phyloP scores from a whole-genome alignment of 805 yeast species.

The Tetrapisispora iriomotensis region DNA sequence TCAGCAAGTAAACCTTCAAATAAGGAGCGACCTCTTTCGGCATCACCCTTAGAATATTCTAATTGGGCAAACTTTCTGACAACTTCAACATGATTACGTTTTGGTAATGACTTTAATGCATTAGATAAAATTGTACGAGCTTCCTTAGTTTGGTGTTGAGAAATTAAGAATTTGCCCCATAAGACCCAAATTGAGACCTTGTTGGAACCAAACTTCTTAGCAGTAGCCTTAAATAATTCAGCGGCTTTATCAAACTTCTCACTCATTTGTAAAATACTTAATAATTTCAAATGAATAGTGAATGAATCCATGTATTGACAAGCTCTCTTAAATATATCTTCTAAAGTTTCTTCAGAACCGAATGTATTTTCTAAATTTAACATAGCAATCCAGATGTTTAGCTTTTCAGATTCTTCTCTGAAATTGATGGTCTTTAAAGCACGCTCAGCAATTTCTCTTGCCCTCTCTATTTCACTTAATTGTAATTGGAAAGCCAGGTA shows the following conservation, averaged over 20 bases:
- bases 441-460: slow-evolving; percentile 85
- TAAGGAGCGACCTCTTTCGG: slow-evolving; percentile 89
- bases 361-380: slow-evolving; percentile 89
- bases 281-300: slow-evolving; percentile 69
- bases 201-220: slow-evolving; percentile 70
- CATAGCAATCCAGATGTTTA: slow-evolving; percentile 93
- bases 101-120: slow-evolving; percentile 63
- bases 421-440: slow-evolving; percentile 84
- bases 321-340: slow-evolving; percentile 71
- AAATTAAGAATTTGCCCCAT: slow-evolving; percentile 69
- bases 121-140: slow-evolving; percentile 68
- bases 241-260: slow-evolving; percentile 67
- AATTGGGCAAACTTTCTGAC: slow-evolving; percentile 83
- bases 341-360: slow-evolving; percentile 76
- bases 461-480: slow-evolving; percentile 86
- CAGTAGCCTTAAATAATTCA: slow-evolving; percentile 50
- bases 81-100: slow-evolving; percentile 64
- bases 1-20: slow-evolving; percentile 87
- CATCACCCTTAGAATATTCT: slow-evolving; percentile 78
- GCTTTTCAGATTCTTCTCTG: slow-evolving; percentile 86
- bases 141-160: slow-evolving; percentile 41
- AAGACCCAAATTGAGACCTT: slow-evolving; percentile 67
- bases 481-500: slow-evolving; percentile 97
- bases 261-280: slow-evolving; percentile 62
- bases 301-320: slow-evolving; percentile 87